Evolutionary conservation across 495 filamentous ascomycete species (phyloP), one percentile per base, ranked within the genome.

Genomic region (Xylaria palmicola): DNA sequence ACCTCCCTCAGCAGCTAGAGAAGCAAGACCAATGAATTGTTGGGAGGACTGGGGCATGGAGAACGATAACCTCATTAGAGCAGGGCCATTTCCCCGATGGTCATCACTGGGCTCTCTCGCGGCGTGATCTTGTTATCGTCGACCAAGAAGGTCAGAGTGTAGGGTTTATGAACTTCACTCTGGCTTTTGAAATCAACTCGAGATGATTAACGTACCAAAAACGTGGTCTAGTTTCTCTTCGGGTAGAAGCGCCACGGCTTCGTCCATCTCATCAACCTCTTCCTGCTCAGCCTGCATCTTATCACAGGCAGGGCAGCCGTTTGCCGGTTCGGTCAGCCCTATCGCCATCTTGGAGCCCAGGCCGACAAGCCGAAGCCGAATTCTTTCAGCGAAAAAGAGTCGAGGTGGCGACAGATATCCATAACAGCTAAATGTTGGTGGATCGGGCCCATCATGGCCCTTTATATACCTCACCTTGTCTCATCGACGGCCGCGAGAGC

Each of bases 201-300:
- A 30, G 41, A 34, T 3, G 19, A 26, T 19, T 22, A 20, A 55
- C 59, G 4, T 29, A 61, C 59, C 50, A 47, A 19, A n/a, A 43
- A 29, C 48, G 2, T 39, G 7, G 8, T 20, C 55, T 22, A 45
- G 26, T n/a, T 29, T 24, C 34, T 41, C 34, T 12, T 62, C 40
- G 1, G 26, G 26, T 2, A 34, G 54, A 1, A 44, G 49, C 24
- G 32, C 48, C 51, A 36, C 45, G 6, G 22, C 13, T 44, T 32
- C 47, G 4, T 63, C 62, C 0, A 20, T 22, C 50, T 45, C 19
- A 2, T 49, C 5, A 12, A 41, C 15, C 27, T 62, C 53, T 57
- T 65, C 56, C 39, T 69, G 62, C 29, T 71, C 69, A 4, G 66
- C 62, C 17, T 69, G 64, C 15, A 67, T 69, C 51, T 64, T 64